Conservation (phyloP, 2,329 filamentous ascomycete genomes). For the Monilinia fructigena region DNA sequence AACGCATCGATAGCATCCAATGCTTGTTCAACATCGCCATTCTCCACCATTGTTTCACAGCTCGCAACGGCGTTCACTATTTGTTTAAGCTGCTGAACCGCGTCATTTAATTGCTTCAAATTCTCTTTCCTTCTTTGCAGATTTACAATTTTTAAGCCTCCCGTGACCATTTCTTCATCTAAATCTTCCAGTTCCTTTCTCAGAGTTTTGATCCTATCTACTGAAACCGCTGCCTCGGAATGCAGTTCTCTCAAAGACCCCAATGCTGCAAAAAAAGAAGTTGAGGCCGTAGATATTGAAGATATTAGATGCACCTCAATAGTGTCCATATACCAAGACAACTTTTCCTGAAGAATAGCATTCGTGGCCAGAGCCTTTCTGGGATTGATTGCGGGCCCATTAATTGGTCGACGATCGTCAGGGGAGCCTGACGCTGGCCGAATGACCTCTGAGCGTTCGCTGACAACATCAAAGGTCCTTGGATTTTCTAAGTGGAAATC, state of each 20-base stretch:
- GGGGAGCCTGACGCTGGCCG: constrained; percentile 50
- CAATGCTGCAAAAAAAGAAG: constrained; percentile 92
- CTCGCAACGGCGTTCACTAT: constrained; percentile 72
- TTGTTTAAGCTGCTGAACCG: constrained; percentile 76
- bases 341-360: constrained; percentile 93
- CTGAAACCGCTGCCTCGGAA: constrained; percentile 86
- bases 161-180: constrained; percentile 83
- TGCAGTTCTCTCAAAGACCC: constrained; percentile 89
- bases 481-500: constrained; percentile 95
- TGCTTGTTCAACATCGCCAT: constrained; percentile 78
- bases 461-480: constrained; percentile 92
- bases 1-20: constrained; percentile 74
- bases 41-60: constrained; percentile 80
- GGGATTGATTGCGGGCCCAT: constrained; percentile 58
- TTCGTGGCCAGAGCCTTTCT: constrained; percentile 92
- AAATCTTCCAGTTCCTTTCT: constrained; percentile 76
- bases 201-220: constrained; percentile 78
- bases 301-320: constrained; percentile 96
- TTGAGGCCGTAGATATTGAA: constrained; percentile 92
- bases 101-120: constrained; percentile 74
- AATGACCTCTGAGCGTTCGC: constrained; percentile 96
- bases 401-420: constrained; percentile 55
- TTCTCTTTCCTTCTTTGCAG: constrained; percentile 82
- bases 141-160: constrained; percentile 80
- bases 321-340: constrained; percentile 99